Evolutionary conservation across 495 filamentous ascomycete species (phyloP).

Genomic region (Tuber indicum): DNA sequence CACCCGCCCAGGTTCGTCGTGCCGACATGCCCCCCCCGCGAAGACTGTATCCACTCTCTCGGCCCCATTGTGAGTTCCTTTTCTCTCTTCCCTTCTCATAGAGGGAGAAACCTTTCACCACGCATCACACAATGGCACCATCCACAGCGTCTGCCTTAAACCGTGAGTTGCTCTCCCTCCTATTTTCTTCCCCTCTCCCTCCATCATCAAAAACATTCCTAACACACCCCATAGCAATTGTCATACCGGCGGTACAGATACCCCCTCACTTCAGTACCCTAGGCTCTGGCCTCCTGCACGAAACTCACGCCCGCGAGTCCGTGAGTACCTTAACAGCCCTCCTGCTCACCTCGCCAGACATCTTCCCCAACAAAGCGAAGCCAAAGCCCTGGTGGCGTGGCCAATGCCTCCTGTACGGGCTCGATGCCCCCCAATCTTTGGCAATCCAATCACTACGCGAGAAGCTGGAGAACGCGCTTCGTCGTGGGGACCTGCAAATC

Average conservation of each 20-base stretch:
- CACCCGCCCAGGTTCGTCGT: too few species aligned
- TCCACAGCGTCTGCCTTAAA: constrained; percentile 22
- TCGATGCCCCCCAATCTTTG: constrained; percentile 13
- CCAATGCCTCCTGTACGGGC: constrained; percentile 30
- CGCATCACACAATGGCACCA: constrained; percentile 13
- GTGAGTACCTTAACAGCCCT: constrained; percentile 32
- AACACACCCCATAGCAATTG: constrained; percentile 24
- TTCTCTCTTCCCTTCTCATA: not conserved
- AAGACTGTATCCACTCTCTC: not conserved
- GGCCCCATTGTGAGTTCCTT: not conserved
- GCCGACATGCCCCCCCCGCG: too few species aligned
- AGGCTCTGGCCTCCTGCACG: constrained; percentile 23
- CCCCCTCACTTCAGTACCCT: constrained; percentile 29
- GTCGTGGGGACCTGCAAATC: constrained; percentile 10
- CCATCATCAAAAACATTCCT: not conserved
- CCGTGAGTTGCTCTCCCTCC: constrained; percentile 9
- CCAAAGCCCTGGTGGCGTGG: constrained; percentile 32
- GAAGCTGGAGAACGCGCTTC: constrained; percentile 9
- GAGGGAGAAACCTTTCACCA: not conserved
- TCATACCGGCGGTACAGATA: constrained; percentile 16
- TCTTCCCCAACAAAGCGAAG: constrained; percentile 18
- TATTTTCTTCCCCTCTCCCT: not conserved
- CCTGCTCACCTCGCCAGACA: constrained; percentile 13
- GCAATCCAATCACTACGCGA: constrained; percentile 14
- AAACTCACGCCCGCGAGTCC: constrained; percentile 17